These are phyloP conservation scores for Cercospora sesami DNA, from an alignment of 2,329 filamentous ascomycete genomes.

Conservation along the genomic window DNA sequence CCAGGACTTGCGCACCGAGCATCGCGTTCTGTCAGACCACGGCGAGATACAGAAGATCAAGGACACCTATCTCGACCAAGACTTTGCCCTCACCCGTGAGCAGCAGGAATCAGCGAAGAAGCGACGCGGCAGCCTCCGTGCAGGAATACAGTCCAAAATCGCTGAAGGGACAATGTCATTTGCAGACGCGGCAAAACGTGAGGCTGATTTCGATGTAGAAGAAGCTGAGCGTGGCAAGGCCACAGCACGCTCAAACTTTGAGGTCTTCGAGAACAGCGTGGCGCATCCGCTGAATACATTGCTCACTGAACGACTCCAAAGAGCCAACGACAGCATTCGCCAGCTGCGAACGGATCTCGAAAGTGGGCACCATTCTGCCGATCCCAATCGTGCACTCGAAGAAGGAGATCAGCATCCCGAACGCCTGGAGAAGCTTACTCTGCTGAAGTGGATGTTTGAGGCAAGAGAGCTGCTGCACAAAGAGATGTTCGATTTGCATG, in stretches of 20 bases:
- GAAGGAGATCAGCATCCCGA: slow-evolving; percentile 95
- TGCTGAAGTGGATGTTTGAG: slow-evolving; percentile 97
- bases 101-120: slow-evolving; percentile 34
- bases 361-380: slow-evolving; percentile 65
- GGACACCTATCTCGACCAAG: slow-evolving; percentile 36
- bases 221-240: slow-evolving; percentile 71
- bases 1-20: slow-evolving; percentile 70
- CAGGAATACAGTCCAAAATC: slow-evolving; percentile 74
- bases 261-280: slow-evolving; percentile 77
- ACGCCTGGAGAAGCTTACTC: slow-evolving; percentile 86
- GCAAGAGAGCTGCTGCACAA: slow-evolving; percentile 84
- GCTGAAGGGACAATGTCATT: slow-evolving; percentile 76
- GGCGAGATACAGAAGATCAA: slow-evolving; percentile 63
- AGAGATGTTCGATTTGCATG: slow-evolving; percentile 79
- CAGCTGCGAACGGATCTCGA: slow-evolving; percentile 71
- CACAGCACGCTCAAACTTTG: slow-evolving; percentile 76
- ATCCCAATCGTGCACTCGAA: slow-evolving; percentile 83
- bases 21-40: slow-evolving; percentile 73
- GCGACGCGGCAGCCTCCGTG: slow-evolving; percentile 34
- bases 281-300: slow-evolving; percentile 81
- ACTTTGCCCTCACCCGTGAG: slow-evolving; percentile 49
- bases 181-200: slow-evolving; percentile 73
- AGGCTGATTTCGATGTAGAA: slow-evolving; percentile 70
- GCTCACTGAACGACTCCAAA: slow-evolving; percentile 71
- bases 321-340: slow-evolving; percentile 74